A percentile compares a stretch with the other conserved stretches of the same genome.
Evolutionary conservation across 2,329 filamentous ascomycete species (phyloP).

Genomic region (Aspergillus eucalypticola): DNA sequence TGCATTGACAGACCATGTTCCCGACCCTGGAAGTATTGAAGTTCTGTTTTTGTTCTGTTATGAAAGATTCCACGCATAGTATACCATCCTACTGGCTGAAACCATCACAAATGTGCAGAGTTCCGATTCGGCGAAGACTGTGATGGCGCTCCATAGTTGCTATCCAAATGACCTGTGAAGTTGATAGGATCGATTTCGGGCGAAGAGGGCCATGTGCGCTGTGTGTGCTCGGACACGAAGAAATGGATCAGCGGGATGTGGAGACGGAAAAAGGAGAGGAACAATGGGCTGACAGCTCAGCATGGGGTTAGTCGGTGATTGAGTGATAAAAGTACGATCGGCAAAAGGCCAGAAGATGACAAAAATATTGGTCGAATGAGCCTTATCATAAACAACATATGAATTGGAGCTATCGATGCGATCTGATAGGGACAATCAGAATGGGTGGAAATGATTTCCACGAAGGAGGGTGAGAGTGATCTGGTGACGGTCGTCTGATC

Average conservation of each 20-base stretch:
- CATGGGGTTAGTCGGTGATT: background rate
- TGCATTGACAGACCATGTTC: background rate
- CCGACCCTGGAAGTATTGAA: background rate
- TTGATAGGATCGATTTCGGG: background rate
- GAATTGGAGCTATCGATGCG: background rate
- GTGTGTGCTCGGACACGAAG: background rate
- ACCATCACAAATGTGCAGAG: no score
- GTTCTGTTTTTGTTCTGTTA: background rate
- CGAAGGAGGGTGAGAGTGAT: slow-evolving; percentile 4
- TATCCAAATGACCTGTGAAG: background rate
- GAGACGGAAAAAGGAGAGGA: background rate
- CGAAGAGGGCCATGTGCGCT: background rate
- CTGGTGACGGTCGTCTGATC: slow-evolving; percentile 4
- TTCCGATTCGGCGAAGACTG: background rate
- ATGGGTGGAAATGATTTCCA: background rate
- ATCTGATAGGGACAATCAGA: background rate
- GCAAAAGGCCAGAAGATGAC: background rate
- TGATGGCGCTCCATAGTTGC: background rate
- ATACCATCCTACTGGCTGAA: no score
- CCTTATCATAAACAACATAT: slow-evolving; percentile 3
- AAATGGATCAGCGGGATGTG: background rate
- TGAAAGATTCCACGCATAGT: no score
- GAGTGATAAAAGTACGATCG: slow-evolving; percentile 2
- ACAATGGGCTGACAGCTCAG: background rate
- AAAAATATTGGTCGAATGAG: background rate